Evolutionary conservation across 2,329 filamentous ascomycete genomes (phyloP).

Genomic region (Pseudogymnoascus sp.): DNA sequence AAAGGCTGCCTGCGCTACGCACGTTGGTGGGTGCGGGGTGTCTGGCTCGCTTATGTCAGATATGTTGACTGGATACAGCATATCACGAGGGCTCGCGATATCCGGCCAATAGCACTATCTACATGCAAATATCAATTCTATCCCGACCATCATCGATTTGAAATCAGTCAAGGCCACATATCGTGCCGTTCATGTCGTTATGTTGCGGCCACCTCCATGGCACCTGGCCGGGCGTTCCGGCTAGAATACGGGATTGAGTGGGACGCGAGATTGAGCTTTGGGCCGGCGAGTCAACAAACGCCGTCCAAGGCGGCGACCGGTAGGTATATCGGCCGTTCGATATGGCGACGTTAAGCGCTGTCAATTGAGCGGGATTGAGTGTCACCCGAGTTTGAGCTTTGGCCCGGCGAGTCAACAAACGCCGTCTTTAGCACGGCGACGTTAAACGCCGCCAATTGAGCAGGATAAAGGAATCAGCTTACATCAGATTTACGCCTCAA

Average conservation of each 20-base stretch:
- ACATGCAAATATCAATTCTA: neutral
- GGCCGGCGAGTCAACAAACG: neutral
- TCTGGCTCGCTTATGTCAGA: neutral
- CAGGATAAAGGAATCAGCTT: neutral
- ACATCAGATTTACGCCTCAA: neutral
- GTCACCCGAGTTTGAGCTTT: neutral
- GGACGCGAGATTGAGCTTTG: neutral
- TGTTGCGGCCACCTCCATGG: neutral
- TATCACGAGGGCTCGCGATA: neutral
- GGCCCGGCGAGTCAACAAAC: neutral
- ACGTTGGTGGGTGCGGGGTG: no score
- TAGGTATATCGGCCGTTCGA: neutral
- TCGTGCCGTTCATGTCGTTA: neutral
- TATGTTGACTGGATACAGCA: neutral
- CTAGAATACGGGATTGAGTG: neutral
- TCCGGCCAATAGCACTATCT: neutral
- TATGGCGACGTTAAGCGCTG: no score
- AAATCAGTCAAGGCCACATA: neutral
- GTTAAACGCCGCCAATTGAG: neutral
- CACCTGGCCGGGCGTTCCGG: neutral
- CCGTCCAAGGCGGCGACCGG: neutral
- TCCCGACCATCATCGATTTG: neutral
- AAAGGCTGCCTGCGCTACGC: no score
- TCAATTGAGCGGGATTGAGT: neutral
- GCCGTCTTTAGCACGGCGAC: neutral